These are phyloP conservation scores for Biscogniauxia mediterranea DNA, from an alignment of 2,329 filamentous ascomycete species.

Conservation along the genomic window DNA sequence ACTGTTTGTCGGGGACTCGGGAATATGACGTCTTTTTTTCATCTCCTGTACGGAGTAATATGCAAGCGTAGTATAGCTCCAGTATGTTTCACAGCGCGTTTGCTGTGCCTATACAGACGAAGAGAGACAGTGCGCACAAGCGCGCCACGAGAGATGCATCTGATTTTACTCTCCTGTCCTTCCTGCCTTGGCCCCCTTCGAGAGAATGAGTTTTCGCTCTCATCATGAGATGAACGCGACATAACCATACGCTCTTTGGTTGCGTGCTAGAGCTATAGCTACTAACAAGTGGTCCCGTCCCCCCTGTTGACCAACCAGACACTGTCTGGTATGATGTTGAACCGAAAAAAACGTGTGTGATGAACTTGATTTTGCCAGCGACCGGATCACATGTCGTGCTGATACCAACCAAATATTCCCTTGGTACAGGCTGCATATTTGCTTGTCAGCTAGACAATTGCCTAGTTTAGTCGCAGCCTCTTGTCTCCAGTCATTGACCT, in stretches of 20 bases:
- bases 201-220: background rate
- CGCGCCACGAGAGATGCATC: background rate
- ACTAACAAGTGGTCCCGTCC: background rate
- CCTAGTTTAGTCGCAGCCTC: background rate
- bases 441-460: background rate
- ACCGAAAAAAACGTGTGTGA: background rate
- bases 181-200: background rate
- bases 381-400: background rate
- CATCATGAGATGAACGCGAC: background rate
- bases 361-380: background rate
- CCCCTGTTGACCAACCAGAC: background rate
- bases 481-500: background rate
- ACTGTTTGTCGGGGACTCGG: background rate
- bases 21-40: background rate
- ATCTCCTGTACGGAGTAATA: background rate
- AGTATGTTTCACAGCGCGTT: background rate
- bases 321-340: background rate
- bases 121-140: background rate
- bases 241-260: background rate
- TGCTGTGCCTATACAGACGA: background rate
- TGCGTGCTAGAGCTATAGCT: background rate
- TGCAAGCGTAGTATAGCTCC: background rate
- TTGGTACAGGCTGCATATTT: background rate
- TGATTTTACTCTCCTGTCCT: background rate
- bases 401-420: background rate